Base-by-base conservation (phyloP, 106 monocot species). In the Triglochin maritima region DNA sequence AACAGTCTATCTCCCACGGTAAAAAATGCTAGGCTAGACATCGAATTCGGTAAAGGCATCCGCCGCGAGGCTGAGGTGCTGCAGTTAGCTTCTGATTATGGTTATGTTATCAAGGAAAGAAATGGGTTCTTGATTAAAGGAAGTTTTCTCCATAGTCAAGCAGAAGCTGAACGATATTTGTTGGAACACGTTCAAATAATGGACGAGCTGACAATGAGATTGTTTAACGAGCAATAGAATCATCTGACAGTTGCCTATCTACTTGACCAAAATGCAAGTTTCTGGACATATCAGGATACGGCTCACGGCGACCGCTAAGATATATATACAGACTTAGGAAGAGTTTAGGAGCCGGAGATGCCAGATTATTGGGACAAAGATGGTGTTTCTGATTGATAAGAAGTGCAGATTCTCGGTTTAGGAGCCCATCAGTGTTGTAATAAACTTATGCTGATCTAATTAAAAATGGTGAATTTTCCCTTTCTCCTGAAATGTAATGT, bases 1-100 rank as follows among this genome's bases (percentile, higher is more conserved):
- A 79, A 77, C 51, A 89, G 84, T 66, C 46, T 87, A 51, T 75
- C 80, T 44, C 82, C 85, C 56, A 72, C 82, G 9, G 74, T 81
- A 78, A 86, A 82, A 78, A 82, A 72, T 60, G 84, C 89, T 65
- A 65, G 59, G 29, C 48, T 94, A 29, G 72, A 81, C 44, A 79
- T 89, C 50, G 75, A 76, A 85, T 94, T 89, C 81, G 82, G 94
- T 16, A 79, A 74, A 57, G 89, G 86, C 5, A 65, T 94, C 61
- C 52, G 65, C 16, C 56, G 57, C 45, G 86, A 89, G 78, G 77
- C 82, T 12, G 94, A 94, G 65, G 47, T 94, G 11, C 70, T 94
- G 70, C 76, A 84, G 60, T 77, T 89, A 77, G 89, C 89, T 60
- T 79, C 71, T 68, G 44, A 74, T 17, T 79, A 79, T 77, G 84